Evolutionary conservation across 225 moss, liverwort and hornwort genomes (phyloP).

Genomic region (Bryum argenteum): DNA sequence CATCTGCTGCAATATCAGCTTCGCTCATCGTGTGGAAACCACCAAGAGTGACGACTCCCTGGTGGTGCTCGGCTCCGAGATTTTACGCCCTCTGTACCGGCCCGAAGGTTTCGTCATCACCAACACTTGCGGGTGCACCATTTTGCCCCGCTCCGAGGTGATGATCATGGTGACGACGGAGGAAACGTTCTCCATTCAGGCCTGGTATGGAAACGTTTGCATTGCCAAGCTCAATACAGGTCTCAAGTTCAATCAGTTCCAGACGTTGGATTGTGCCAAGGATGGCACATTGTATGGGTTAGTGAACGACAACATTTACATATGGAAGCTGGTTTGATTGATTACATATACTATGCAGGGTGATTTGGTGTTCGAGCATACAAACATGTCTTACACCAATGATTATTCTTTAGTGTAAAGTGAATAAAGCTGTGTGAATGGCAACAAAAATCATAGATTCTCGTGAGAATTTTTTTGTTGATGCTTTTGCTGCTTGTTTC

Average conservation of each 20-base stretch:
- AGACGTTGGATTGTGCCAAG: slow-evolving; percentile 41
- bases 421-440: slow-evolving; percentile 17
- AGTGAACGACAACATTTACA: slow-evolving; percentile 46
- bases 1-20: slow-evolving; percentile 40
- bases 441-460: background rate
- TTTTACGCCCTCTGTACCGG: slow-evolving; percentile 38
- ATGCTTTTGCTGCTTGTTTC: too few species aligned
- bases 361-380: slow-evolving; percentile 15
- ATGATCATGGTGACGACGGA: slow-evolving; percentile 50
- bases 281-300: slow-evolving; percentile 45
- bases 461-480: too few species aligned
- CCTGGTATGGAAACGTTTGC: slow-evolving; percentile 45
- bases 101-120: slow-evolving; percentile 42
- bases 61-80: slow-evolving; percentile 32
- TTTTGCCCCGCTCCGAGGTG: slow-evolving; percentile 49
- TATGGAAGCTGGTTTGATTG: slow-evolving; percentile 44
- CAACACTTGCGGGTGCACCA: slow-evolving; percentile 43
- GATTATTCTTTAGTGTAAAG: slow-evolving; percentile 20
- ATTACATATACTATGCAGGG: background rate
- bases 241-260: slow-evolving; percentile 44
- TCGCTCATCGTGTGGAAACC: slow-evolving; percentile 14
- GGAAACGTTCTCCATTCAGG: slow-evolving; percentile 45
- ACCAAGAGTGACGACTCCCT: background rate
- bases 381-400: background rate
- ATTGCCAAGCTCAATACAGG: slow-evolving; percentile 48